Evolutionary conservation across 192 early-diverging fungal species (phyloP), one percentile per base, ranked within the genome.

Genomic region (Entomortierella lignicola): DNA sequence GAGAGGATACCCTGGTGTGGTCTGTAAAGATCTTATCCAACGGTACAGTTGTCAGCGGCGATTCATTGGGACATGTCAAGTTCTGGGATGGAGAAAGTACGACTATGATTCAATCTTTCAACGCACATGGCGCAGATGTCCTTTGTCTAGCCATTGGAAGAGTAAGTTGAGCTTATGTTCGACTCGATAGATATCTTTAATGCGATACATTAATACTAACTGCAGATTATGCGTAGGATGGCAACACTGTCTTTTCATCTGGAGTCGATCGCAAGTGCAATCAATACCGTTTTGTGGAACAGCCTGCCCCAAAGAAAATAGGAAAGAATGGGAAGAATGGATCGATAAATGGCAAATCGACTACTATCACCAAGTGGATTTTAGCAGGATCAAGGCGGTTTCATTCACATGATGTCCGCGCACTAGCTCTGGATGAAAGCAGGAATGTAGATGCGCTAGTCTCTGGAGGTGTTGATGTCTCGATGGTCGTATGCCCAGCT

Each of bases 351-450:
- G 43, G 41, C n/a, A 64, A 66, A 34, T 34, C 62, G n/a, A 65
- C 71, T 25, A 82, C 72, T 25, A 50, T 55, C 5, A 55, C 62
- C 60, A 83, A 89, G 29, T 99, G 96, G 96, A 85, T 97, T 25
- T 70, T 93, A 43, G 83, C 93, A n/a, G 94, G 93, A 17, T 89
- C 92, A 65, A 89, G 95, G 55, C 89, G 95, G 60, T 97, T 93
- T 82, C 97, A 99, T 81, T 92, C 92, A 18, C 95, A 99, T 75
- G 97, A 99, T 75, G 94, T 99, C 37, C 90, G 95, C 29, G 92
- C 96, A 23, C 63, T 99, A 25, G 91, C 92, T 2, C 84, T 96
- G 34, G 85, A 93, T 71, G 93, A 95, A 54, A 84, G 83, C 56
- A 82, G 89, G 42, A 81, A 84, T 17, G 82, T 89, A 32, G 90